Base-by-base conservation (phyloP, 2,329 filamentous ascomycete genomes). In the Rhynchosporium graminicola region DNA sequence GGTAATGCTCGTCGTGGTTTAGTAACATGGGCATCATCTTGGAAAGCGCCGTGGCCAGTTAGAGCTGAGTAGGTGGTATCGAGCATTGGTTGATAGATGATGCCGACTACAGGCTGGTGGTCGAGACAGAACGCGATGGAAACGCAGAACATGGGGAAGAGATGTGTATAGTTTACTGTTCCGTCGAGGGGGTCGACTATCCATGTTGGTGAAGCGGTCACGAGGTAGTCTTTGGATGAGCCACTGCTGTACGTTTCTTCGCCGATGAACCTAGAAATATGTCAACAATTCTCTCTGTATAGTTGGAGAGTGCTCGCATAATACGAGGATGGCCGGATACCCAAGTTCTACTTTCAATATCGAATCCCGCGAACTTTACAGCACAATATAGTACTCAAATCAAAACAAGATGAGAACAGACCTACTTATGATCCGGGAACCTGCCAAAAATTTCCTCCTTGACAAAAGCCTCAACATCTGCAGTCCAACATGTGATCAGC, bases 141-240 rank as follows among this genome's bases (percentile, higher is more conserved):
- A 48, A 92, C 87, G 74, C 90, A 92, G 77, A 90, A 92, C 86
- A 91, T 91, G 63, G 88, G 88, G 72, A 91, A 91, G 5, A 91
- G 81, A 74, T 92, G 90, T 36, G 89, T 90, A 77, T 89, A 92
- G 78, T 92, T 92, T 63, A 92, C 88, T 3, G 90, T 92, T 48
- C 82, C 89, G 71, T 92, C 89, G 33, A 92, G 80, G 9, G 90
- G 89, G 74, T 93, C 90, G 46, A 92, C 82, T 70, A 87, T 85
- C 90, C 89, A 92, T 38, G 89, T 91, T 48, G 89, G 89, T 0
- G 76, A 69, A 45, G 82, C 73, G 51, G 77, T 78, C 64, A 92
- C 86, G 4, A 92, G 81, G 71, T 92, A 92, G 51, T 86, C 79
- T 69, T 87, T 84, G 0, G 87, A 87, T 31, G 83, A 73, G 43